A percentile compares a stretch with the other conserved stretches of the same genome.
Conservation (phyloP, 73 alveolate genomes). For the Paramecium octaurelia region DNA sequence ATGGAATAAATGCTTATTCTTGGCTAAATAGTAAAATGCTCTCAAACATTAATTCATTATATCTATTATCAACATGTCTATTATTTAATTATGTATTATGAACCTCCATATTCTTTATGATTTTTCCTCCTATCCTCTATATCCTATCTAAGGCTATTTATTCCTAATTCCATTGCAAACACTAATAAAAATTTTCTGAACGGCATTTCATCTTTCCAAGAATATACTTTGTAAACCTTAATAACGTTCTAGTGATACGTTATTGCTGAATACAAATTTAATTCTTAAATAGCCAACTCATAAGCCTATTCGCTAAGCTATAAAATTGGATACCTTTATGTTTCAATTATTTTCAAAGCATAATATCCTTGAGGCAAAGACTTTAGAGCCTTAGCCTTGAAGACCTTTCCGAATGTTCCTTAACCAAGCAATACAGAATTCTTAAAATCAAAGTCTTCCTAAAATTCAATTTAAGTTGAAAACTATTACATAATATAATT, state of each 20-base stretch:
- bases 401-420: conserved; percentile 41
- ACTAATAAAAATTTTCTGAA: background rate
- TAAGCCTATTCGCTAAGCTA: conserved; percentile 25
- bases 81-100: background rate
- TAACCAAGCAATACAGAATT: background rate
- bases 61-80: background rate
- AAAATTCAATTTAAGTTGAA: background rate
- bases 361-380: conserved; percentile 19
- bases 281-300: background rate
- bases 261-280: background rate
- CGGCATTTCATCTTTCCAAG: conserved; percentile 22
- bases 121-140: background rate
- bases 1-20: conserved; percentile 10
- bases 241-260: background rate
- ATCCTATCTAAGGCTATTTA: conserved; percentile 7
- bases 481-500: background rate
- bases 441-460: background rate
- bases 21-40: conserved; percentile 27
- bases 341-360: conserved; percentile 34
- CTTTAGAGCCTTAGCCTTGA: background rate
- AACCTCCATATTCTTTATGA: background rate
- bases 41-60: conserved; percentile 37
- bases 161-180: conserved; percentile 24
- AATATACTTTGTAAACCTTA: background rate
- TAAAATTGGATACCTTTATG: background rate